Percentiles rank a stretch among this genome's conserved stretches.
phyloP scores from a whole-genome alignment of 169 alveolate species.

The Cyclospora cayetanensis region DNA sequence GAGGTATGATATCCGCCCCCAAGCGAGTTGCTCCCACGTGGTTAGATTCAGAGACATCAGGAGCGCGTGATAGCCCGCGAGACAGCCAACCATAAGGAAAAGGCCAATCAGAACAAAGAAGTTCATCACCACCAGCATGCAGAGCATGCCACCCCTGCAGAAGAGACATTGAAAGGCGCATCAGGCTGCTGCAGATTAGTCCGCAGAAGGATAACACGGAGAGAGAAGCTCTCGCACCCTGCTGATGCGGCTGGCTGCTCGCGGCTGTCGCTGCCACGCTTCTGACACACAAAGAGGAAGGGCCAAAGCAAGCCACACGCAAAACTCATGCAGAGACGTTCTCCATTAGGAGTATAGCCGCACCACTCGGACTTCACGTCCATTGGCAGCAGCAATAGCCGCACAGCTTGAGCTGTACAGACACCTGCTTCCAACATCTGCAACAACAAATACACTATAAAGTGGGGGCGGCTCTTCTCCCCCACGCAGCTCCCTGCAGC shows the following conservation, averaged over 20 bases:
- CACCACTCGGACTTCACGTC: conserved; percentile 48
- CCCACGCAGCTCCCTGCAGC: conserved; percentile 84
- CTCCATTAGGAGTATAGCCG: no score
- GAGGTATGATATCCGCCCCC: conserved; percentile 76
- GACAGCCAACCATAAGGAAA: conserved; percentile 44
- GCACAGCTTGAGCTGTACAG: conserved; percentile 24
- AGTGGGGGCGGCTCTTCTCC: conserved; percentile 77
- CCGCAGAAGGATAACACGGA: no score
- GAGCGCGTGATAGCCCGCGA: conserved; percentile 71
- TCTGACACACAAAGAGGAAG: no score
- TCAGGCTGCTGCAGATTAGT: no score
- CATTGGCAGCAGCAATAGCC: conserved; percentile 48
- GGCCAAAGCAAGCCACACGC: no score
- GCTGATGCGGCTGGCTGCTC: no score
- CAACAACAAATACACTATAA: conserved; percentile 73
- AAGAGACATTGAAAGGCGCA: not conserved
- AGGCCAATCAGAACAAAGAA: conserved; percentile 15
- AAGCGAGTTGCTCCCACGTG: conserved; percentile 77
- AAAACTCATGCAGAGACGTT: no score
- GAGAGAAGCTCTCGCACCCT: no score
- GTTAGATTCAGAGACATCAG: conserved; percentile 73
- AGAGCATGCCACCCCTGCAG: conserved; percentile 42
- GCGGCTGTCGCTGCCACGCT: no score
- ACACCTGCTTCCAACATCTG: conserved; percentile 73
- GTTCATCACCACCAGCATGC: not conserved